Evolutionary conservation across 768 basidiomycete genomes (phyloP).

Genomic region (Calocera viscosa): DNA sequence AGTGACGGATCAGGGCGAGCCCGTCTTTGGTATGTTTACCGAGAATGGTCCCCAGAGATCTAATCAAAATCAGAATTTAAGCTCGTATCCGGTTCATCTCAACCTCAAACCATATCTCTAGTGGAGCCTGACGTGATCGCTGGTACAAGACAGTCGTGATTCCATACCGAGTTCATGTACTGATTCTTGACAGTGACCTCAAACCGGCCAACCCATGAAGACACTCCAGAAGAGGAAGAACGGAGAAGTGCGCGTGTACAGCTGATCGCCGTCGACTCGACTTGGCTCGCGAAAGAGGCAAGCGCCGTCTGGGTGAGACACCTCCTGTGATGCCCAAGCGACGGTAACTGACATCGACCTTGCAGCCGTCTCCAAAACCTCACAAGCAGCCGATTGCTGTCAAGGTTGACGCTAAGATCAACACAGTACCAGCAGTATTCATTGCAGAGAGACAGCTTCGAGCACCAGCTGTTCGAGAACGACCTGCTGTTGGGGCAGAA

Average conservation of each 20-base stretch:
- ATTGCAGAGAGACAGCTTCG: background rate
- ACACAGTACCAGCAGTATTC: background rate
- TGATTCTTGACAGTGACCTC: background rate
- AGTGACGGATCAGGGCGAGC: background rate
- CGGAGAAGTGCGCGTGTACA: background rate
- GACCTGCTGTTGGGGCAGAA: background rate
- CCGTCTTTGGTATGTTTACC: background rate
- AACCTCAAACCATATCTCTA: background rate
- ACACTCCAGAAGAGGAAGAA: background rate
- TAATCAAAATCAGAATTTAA: background rate
- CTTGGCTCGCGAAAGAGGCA: background rate
- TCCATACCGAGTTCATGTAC: background rate
- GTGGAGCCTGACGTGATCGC: background rate
- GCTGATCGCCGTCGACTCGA: background rate
- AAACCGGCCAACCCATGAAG: background rate
- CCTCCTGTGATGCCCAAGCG: background rate
- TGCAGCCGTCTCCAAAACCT: background rate
- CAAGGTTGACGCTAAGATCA: background rate
- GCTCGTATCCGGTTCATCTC: background rate
- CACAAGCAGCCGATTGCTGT: background rate
- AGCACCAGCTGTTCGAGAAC: background rate
- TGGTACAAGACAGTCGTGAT: background rate
- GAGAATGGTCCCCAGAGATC: background rate
- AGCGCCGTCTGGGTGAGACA: background rate
- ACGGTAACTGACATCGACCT: background rate